phyloP scores from a whole-genome alignment of 805 yeast species.

The Zygotorulaspora danielsina region DNA sequence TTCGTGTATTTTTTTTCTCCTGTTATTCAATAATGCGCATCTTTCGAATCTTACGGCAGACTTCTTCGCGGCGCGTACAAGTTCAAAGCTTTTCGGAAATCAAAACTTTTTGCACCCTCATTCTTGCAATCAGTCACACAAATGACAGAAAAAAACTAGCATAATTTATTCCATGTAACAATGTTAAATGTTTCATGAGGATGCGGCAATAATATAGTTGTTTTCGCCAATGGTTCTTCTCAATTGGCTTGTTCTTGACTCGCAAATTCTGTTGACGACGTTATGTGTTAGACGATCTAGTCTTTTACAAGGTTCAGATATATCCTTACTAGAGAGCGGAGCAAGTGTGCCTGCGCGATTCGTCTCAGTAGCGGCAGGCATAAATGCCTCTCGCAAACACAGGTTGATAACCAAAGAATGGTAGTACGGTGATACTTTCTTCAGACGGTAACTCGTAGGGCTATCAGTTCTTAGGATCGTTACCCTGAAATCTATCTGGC shows the following conservation, averaged over 20 bases:
- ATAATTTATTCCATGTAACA: too few species aligned
- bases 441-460: slow-evolving; percentile 19
- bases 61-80: too few species aligned
- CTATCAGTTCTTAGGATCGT: slow-evolving; percentile 18
- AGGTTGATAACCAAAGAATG: slow-evolving; percentile 20
- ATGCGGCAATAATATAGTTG: slow-evolving; percentile 15
- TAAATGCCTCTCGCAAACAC: slow-evolving; percentile 16
- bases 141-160: too few species aligned
- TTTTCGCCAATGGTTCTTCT: slow-evolving; percentile 33
- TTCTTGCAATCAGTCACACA: too few species aligned
- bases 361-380: slow-evolving; percentile 8
- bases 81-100: too few species aligned
- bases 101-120: too few species aligned
- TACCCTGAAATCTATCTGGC: slow-evolving; percentile 17
- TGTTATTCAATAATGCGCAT: too few species aligned
- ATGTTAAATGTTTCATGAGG: too few species aligned
- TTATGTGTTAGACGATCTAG: slow-evolving; percentile 23
- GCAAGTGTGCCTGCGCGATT: background rate
- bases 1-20: too few species aligned
- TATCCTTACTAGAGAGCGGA: background rate
- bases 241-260: slow-evolving; percentile 25
- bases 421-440: slow-evolving; percentile 13
- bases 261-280: slow-evolving; percentile 12
- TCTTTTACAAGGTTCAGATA: slow-evolving; percentile 14
- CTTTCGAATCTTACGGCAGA: too few species aligned